These are phyloP conservation scores for Brassica incana DNA, from an alignment of 345 rosid genomes.

Conservation along the genomic window DNA sequence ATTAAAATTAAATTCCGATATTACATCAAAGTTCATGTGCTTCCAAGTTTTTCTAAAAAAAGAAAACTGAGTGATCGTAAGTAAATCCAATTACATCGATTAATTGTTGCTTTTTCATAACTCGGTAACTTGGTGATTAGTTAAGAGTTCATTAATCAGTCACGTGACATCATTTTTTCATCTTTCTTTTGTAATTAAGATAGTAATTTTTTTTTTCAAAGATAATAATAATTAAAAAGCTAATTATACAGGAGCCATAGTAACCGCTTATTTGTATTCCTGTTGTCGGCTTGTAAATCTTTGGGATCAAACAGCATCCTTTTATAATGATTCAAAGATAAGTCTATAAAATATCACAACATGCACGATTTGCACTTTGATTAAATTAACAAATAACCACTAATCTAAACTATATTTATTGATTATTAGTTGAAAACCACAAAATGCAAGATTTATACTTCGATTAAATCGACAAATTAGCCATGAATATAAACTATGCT, in stretches of 20 bases:
- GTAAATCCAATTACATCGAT: neutral
- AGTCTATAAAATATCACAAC: neutral
- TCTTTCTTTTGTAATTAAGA: neutral
- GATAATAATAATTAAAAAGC: neutral
- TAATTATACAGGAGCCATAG: neutral
- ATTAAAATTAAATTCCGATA: neutral
- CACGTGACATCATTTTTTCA: slow-evolving; percentile 9
- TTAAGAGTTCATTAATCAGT: neutral
- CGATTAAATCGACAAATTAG: neutral
- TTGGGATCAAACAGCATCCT: slow-evolving; percentile 14
- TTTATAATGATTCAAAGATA: neutral
- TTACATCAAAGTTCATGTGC: neutral
- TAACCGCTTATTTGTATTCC: neutral
- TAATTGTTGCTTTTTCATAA: neutral
- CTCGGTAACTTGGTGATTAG: neutral
- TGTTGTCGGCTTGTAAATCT: neutral
- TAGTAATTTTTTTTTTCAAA: too few relatives aligned
- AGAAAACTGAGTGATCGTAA: neutral
- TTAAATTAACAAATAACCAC: neutral
- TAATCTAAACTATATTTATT: neutral
- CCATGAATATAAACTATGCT: neutral
- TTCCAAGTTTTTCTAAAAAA: neutral
- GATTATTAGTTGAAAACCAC: neutral
- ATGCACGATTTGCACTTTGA: neutral
- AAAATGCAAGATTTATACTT: slow-evolving; percentile 4